phyloP scores from a whole-genome alignment of 2,329 filamentous ascomycete genomes.

The Cyphellophora attinorum region DNA sequence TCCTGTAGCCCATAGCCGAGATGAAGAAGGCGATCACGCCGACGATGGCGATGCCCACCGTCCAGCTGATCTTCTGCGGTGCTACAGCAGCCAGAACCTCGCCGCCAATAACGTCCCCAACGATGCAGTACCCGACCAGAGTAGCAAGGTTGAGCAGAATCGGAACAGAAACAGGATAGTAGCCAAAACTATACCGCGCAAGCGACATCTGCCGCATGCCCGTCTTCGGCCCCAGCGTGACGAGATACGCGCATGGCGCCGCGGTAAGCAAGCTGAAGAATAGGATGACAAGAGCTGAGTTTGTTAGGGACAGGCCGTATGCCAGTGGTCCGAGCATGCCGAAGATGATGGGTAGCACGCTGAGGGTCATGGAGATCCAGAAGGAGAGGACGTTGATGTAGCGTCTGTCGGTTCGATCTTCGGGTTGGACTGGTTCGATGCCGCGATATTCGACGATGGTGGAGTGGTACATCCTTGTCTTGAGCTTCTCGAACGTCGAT shows the following conservation, averaged over 20 bases:
- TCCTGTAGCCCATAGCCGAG: constrained; percentile 64
- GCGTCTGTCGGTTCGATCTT: constrained; percentile 56
- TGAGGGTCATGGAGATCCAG: constrained; percentile 58
- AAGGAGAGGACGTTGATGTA: constrained; percentile 60
- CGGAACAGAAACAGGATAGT: constrained; percentile 34
- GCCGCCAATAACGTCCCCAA: constrained; percentile 74
- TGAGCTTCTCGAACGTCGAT: no score
- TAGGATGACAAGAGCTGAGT: constrained; percentile 60
- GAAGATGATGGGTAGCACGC: constrained; percentile 66
- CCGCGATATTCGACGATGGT: constrained; percentile 60
- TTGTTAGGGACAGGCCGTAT: constrained; percentile 62
- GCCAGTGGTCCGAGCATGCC: constrained; percentile 60
- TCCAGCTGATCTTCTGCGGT: constrained; percentile 55
- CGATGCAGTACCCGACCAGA: constrained; percentile 64
- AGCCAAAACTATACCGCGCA: constrained; percentile 69
- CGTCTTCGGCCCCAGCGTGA: constrained; percentile 64
- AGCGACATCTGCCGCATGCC: constrained; percentile 73
- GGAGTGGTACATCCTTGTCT: no score
- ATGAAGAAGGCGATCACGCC: constrained; percentile 57
- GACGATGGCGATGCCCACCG: constrained; percentile 66
- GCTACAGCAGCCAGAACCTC: constrained; percentile 69
- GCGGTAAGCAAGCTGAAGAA: constrained; percentile 70
- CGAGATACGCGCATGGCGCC: constrained; percentile 65
- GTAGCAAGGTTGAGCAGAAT: constrained; percentile 30
- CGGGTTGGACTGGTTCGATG: constrained; percentile 62